These are phyloP conservation scores for Megacollybia marginata DNA, from an alignment of 768 basidiomycete species.

Conservation along the genomic window DNA sequence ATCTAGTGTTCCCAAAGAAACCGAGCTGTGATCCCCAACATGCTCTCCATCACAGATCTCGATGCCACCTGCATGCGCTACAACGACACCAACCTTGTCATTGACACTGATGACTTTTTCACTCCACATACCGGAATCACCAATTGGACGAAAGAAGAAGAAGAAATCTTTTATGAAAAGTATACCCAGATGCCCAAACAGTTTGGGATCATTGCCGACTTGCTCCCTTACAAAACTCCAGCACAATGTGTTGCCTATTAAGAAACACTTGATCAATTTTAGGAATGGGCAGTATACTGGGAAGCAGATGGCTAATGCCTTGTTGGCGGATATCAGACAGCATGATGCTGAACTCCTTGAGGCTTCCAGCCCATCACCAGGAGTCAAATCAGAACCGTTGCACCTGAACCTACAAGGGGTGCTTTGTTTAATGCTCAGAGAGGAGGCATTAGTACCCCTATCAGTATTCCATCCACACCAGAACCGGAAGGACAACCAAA, in stretches of 20 bases:
- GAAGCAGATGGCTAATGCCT: background rate
- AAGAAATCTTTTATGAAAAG: conserved; percentile 45
- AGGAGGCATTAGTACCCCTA: background rate
- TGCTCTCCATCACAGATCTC: too few relatives aligned
- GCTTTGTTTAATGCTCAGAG: background rate
- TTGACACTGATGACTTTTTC: too few relatives aligned
- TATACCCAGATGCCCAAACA: conserved; percentile 62
- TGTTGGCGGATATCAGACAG: too few relatives aligned
- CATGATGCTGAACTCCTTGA: too few relatives aligned
- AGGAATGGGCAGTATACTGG: conserved; percentile 19
- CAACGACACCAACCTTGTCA: conserved; percentile 57
- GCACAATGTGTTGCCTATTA: conserved; percentile 59
- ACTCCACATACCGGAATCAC: conserved; percentile 37
- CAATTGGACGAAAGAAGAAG: conserved; percentile 62
- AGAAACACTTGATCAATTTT: conserved; percentile 56
- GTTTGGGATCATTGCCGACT: conserved; percentile 56
- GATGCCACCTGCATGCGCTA: too few relatives aligned
- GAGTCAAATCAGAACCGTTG: background rate
- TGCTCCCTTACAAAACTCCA: conserved; percentile 51
- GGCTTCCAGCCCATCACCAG: background rate
- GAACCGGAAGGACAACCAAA: background rate
- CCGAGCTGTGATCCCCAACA: conserved; percentile 60
- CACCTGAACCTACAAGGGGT: background rate
- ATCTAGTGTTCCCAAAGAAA: conserved; percentile 55
- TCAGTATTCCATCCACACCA: background rate